Percentiles rank a stretch among this genome's conserved stretches.
These are phyloP conservation scores for Rosa chinensis DNA, from an alignment of 306 rosid genomes.

Conservation along the genomic window DNA sequence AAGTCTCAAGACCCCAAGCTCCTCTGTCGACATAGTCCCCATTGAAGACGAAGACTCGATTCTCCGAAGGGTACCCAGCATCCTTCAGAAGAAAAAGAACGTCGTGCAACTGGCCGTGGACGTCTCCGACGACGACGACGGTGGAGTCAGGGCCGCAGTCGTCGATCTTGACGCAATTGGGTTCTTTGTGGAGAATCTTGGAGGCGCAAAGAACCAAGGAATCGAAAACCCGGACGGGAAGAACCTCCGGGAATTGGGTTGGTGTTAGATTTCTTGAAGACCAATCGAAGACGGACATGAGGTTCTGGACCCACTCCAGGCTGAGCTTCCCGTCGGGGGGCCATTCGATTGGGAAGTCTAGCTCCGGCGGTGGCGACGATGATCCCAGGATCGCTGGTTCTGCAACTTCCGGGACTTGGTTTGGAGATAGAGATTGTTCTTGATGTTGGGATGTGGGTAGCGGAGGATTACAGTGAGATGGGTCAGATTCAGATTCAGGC, in stretches of 20 bases:
- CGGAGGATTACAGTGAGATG: neutral
- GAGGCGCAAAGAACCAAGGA: constrained; percentile 65
- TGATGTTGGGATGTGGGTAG: neutral
- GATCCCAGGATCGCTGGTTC: neutral
- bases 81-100: constrained; percentile 57
- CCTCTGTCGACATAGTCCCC: constrained; percentile 94
- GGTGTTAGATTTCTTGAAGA: constrained; percentile 58
- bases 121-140: constrained; percentile 64
- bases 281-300: constrained; percentile 68
- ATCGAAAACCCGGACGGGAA: constrained; percentile 68
- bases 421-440: neutral
- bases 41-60: constrained; percentile 67
- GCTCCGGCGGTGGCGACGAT: constrained; percentile 32
- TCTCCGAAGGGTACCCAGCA: constrained; percentile 64
- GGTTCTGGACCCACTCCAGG: constrained; percentile 58
- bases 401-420: neutral
- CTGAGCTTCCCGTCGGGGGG: constrained; percentile 50
- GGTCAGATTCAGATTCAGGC: neutral
- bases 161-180: constrained; percentile 60
- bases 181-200: constrained; percentile 80
- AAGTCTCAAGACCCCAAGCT: constrained; percentile 91
- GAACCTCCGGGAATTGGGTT: constrained; percentile 48
- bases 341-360: constrained; percentile 56
- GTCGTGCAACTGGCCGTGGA: constrained; percentile 83
- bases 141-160: constrained; percentile 33